A percentile compares a stretch with the other conserved stretches of the same genome.
Conservation (phyloP, 257 asterid species). For the Solanum sparsipilum region DNA sequence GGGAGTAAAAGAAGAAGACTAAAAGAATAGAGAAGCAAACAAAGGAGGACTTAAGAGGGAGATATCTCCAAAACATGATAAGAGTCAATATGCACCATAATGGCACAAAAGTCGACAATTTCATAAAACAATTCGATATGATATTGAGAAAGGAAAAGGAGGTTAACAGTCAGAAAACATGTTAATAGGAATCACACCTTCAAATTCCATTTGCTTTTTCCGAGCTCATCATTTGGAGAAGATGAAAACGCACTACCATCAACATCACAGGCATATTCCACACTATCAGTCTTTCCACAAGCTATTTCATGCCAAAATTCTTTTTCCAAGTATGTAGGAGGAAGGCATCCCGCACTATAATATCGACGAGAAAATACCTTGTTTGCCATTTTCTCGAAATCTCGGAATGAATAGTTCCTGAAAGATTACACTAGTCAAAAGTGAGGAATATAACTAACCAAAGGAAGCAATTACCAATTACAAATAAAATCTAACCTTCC, state of each 20-base stretch:
- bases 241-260: conserved; percentile 99
- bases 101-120: neutral
- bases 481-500: conserved; percentile 54
- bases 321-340: conserved; percentile 74
- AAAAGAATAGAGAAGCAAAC: neutral
- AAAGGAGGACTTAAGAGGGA: neutral
- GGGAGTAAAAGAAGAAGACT: neutral
- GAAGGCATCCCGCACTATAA: conserved; percentile 87
- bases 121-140: neutral
- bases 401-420: conserved; percentile 94
- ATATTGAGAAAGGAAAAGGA: neutral
- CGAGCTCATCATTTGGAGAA: conserved; percentile 76
- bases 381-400: conserved; percentile 99
- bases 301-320: conserved; percentile 99
- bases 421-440: conserved; percentile 26
- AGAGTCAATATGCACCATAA: neutral
- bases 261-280: conserved; percentile 99
- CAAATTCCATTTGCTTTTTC: conserved; percentile 94
- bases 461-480: neutral
- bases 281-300: conserved; percentile 92
- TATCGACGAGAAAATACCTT: conserved; percentile 87
- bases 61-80: neutral
- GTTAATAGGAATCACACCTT: conserved; percentile 45
- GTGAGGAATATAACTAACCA: conserved; percentile 2
- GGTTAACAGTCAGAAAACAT: neutral